phyloP scores from a whole-genome alignment of 2,329 filamentous ascomycete species.

The Rhinocladiella mackenziei region DNA sequence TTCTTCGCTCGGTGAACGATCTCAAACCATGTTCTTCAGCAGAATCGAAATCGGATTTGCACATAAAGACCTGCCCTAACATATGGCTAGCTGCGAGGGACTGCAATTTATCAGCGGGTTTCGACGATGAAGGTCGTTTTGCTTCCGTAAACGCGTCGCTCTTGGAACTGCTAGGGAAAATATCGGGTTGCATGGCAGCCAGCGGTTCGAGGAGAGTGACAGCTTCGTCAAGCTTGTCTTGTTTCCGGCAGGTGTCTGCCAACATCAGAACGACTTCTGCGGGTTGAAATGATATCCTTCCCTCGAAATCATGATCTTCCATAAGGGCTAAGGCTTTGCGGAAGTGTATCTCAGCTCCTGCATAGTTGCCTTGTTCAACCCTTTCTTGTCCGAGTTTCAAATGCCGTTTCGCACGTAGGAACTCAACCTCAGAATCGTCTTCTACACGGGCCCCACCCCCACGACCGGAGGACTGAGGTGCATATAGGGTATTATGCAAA shows the following conservation, averaged over 20 bases:
- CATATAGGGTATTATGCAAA: too few species aligned
- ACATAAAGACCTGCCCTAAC: conserved; percentile 22
- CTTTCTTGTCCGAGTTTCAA: conserved; percentile 24
- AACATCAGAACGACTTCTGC: conserved; percentile 26
- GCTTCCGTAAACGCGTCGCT: background rate
- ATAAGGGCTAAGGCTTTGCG: conserved; percentile 23
- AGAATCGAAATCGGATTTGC: conserved; percentile 21
- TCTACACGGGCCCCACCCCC: too few species aligned
- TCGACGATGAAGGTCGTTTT: background rate
- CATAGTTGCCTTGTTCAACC: conserved; percentile 19
- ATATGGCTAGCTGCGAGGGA: conserved; percentile 24
- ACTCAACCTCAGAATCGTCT: conserved; percentile 21
- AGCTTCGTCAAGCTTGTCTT: conserved; percentile 27
- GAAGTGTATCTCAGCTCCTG: conserved; percentile 26
- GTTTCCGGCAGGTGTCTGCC: conserved; percentile 22
- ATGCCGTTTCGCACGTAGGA: conserved; percentile 21
- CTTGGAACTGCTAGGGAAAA: conserved; percentile 10
- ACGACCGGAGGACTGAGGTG: too few species aligned
- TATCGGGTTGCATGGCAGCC: conserved; percentile 14
- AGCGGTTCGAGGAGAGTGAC: conserved; percentile 23
- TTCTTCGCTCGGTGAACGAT: conserved; percentile 22
- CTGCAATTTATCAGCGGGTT: conserved; percentile 15
- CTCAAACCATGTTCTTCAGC: conserved; percentile 25
- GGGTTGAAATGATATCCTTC: conserved; percentile 23
- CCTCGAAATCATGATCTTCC: conserved; percentile 24